A percentile compares a stretch with the other conserved stretches of the same genome.
Evolutionary conservation across 1,139 yeast species (phyloP).

Genomic region (Pichia sp.): DNA sequence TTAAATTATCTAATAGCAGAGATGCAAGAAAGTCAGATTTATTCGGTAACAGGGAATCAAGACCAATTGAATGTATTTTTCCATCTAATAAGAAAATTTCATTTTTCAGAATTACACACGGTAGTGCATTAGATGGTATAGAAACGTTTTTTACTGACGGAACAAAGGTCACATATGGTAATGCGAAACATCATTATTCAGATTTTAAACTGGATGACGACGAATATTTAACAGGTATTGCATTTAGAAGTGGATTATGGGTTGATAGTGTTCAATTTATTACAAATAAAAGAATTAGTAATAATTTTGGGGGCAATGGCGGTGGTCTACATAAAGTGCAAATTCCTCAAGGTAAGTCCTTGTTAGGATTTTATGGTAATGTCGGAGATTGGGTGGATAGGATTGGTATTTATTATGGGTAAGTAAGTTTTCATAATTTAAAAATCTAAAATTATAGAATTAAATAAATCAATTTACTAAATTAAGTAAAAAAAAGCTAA

Average conservation of each 20-base stretch:
- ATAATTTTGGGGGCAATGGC: slow-evolving; percentile 61
- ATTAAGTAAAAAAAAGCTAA: not conserved
- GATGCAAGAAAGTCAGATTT: slow-evolving; percentile 20
- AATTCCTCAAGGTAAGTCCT: slow-evolving; percentile 51
- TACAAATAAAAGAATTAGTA: slow-evolving; percentile 45
- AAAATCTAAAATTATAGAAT: not conserved
- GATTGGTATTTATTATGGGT: slow-evolving; percentile 53
- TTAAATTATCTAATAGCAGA: slow-evolving; percentile 16
- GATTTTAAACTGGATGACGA: slow-evolving; percentile 52
- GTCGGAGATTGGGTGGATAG: slow-evolving; percentile 67
- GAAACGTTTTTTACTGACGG: slow-evolving; percentile 30
- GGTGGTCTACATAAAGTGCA: slow-evolving; percentile 57
- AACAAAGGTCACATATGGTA: slow-evolving; percentile 44
- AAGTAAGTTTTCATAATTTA: not conserved
- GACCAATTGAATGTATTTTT: slow-evolving; percentile 20
- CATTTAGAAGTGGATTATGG: slow-evolving; percentile 79
- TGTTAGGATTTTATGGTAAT: slow-evolving; percentile 68
- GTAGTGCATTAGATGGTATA: slow-evolving; percentile 76
- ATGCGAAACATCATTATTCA: slow-evolving; percentile 47
- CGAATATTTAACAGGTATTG: slow-evolving; percentile 55
- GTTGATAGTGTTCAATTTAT: slow-evolving; percentile 73
- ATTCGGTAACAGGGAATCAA: slow-evolving; percentile 23
- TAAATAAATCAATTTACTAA: not conserved
- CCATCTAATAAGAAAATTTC: slow-evolving; percentile 30
- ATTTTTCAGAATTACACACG: slow-evolving; percentile 58